These are phyloP conservation scores for Teunomyces lycoperdinae DNA, from an alignment of 805 yeast species.

Conservation along the genomic window DNA sequence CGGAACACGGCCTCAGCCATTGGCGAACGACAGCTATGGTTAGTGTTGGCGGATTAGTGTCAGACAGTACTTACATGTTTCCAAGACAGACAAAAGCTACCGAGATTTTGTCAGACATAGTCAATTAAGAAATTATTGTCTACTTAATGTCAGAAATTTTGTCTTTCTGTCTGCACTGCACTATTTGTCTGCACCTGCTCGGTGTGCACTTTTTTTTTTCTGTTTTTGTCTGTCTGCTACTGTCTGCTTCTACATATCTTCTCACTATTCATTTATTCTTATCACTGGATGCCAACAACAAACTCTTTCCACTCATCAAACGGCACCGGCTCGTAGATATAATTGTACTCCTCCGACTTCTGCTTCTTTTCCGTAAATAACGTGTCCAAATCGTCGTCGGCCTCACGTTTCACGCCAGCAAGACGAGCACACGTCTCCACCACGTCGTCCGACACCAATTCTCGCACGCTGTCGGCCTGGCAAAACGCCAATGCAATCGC, in stretches of 20 bases:
- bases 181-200: neutral
- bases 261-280: neutral
- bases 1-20: constrained; percentile 95
- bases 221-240: neutral
- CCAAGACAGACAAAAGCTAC: constrained; percentile 93
- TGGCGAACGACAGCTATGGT: constrained; percentile 81
- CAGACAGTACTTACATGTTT: constrained; percentile 59
- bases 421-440: constrained; percentile 6
- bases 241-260: neutral
- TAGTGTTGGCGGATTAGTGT: constrained; percentile 11
- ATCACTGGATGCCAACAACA: constrained; percentile 15
- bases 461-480: constrained; percentile 39
- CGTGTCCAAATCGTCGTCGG: constrained; percentile 30
- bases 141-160: too few species aligned
- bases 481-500: constrained; percentile 46
- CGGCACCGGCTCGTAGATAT: constrained; percentile 29
- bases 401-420: constrained; percentile 21
- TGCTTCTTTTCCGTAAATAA: constrained; percentile 37
- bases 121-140: too few species aligned
- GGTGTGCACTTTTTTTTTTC: neutral
- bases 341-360: constrained; percentile 19
- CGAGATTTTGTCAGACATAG: constrained; percentile 28
- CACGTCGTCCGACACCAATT: constrained; percentile 23
- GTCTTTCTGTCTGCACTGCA: too few species aligned
- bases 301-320: constrained; percentile 37